These are phyloP conservation scores for Alternaria atra DNA, from an alignment of 2,329 filamentous ascomycete species.

Conservation along the genomic window DNA sequence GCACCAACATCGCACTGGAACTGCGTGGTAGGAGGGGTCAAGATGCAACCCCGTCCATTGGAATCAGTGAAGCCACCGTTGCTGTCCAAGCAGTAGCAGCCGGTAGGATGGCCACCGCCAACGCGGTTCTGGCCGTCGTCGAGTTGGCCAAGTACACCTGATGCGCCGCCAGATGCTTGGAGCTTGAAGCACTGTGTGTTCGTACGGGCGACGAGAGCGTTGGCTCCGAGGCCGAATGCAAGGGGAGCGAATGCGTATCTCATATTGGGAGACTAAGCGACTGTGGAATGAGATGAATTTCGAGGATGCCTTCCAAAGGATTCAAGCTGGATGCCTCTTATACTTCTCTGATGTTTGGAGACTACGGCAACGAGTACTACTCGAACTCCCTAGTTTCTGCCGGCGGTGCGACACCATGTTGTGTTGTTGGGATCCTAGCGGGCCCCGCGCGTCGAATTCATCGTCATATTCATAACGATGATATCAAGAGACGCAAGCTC, in stretches of 20 bases:
- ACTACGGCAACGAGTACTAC: constrained; percentile 15
- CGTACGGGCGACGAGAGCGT: constrained; percentile 32
- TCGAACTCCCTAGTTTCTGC: neutral
- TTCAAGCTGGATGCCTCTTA: constrained; percentile 2
- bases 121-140: constrained; percentile 69
- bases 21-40: constrained; percentile 67
- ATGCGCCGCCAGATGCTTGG: constrained; percentile 36
- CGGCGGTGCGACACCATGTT: neutral
- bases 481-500: constrained; percentile 23
- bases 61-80: constrained; percentile 62
- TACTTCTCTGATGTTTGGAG: neutral
- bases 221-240: constrained; percentile 32
- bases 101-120: constrained; percentile 58
- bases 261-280: constrained; percentile 24
- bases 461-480: constrained; percentile 21
- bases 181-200: constrained; percentile 29
- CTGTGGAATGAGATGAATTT: constrained; percentile 2
- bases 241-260: constrained; percentile 33
- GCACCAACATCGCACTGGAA: constrained; percentile 69
- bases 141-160: constrained; percentile 67
- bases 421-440: constrained; percentile 14
- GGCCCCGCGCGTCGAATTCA: neutral
- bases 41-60: constrained; percentile 67
- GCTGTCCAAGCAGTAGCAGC: constrained; percentile 65
- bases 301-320: neutral